Evolutionary conservation across 2,329 filamentous ascomycete species (phyloP).

Genomic region (Diaporthe sp.): DNA sequence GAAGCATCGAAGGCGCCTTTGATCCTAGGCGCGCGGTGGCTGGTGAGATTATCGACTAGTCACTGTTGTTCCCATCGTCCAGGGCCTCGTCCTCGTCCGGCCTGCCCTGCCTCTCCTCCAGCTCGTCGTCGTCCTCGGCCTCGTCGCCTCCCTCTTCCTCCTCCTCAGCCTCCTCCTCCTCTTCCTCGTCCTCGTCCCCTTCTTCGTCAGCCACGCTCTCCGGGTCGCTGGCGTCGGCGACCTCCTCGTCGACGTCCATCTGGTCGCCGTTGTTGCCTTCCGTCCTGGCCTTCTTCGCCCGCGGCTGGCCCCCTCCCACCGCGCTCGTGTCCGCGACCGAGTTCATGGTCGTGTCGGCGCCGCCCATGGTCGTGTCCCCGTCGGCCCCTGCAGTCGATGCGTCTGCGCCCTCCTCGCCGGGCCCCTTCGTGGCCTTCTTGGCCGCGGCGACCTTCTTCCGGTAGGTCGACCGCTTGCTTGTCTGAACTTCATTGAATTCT

Average conservation of each 20-base stretch:
- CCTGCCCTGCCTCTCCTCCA: constrained; percentile 57
- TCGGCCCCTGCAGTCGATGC: constrained; percentile 49
- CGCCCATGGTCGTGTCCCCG: constrained; percentile 41
- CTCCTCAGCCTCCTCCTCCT: constrained; percentile 62
- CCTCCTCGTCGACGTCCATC: constrained; percentile 60
- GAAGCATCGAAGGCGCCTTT: neutral
- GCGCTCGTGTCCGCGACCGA: constrained; percentile 33
- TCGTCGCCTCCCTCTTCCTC: constrained; percentile 59
- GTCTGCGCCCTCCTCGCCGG: constrained; percentile 44
- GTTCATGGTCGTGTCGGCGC: constrained; percentile 40
- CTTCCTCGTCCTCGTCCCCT: constrained; percentile 53
- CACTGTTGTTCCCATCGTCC: constrained; percentile 71
- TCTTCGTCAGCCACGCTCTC: constrained; percentile 49
- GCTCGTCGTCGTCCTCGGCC: constrained; percentile 66
- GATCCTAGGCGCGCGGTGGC: neutral
- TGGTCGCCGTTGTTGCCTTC: constrained; percentile 58
- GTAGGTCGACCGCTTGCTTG: constrained; percentile 80
- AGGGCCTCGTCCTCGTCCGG: constrained; percentile 71
- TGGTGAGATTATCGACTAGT: constrained; percentile 50
- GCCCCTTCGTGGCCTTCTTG: constrained; percentile 58
- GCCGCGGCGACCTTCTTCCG: constrained; percentile 77
- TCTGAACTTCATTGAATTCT: constrained; percentile 81
- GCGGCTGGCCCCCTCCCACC: constrained; percentile 43
- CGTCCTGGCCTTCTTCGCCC: constrained; percentile 54
- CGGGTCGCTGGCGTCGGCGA: constrained; percentile 53